Conservation (phyloP, 768 basidiomycete genomes). For the Podaxis sp. region DNA sequence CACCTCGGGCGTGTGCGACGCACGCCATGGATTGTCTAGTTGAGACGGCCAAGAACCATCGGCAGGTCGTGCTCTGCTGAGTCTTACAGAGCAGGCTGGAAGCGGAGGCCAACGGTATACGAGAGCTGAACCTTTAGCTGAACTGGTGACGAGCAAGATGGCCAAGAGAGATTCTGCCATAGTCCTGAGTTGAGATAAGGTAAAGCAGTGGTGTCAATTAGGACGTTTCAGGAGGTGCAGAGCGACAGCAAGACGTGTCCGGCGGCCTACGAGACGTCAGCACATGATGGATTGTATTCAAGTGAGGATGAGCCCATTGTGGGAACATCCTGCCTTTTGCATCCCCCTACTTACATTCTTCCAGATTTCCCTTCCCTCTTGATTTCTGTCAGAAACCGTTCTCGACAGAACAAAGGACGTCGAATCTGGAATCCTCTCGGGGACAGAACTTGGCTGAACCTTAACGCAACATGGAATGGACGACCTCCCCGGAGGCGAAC, state of each 20-base stretch:
- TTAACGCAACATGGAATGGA: too few relatives aligned
- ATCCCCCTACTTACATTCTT: too few relatives aligned
- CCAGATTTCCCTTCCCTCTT: too few relatives aligned
- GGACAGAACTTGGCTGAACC: too few relatives aligned
- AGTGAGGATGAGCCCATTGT: not conserved
- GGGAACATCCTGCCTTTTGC: not conserved
- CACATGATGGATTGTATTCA: not conserved
- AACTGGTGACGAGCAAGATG: constrained; percentile 80
- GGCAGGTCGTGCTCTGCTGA: constrained; percentile 66
- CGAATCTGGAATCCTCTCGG: too few relatives aligned
- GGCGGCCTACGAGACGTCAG: not conserved
- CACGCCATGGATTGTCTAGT: constrained; percentile 73
- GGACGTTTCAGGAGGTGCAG: not conserved
- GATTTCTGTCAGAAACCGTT: too few relatives aligned
- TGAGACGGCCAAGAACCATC: constrained; percentile 43
- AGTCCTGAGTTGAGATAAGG: not conserved
- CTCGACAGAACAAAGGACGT: too few relatives aligned
- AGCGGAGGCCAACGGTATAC: constrained; percentile 86
- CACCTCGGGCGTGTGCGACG: constrained; percentile 36
- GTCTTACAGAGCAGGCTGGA: constrained; percentile 60
- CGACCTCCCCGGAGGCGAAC: too few relatives aligned
- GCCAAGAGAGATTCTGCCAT: constrained; percentile 84
- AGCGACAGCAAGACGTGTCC: not conserved
- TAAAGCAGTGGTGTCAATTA: not conserved
- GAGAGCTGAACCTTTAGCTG: constrained; percentile 74